A percentile compares a stretch with the other conserved stretches of the same genome.
These are phyloP conservation scores for Aspergillus homomorphus DNA, from an alignment of 495 filamentous ascomycete genomes.

Conservation along the genomic window DNA sequence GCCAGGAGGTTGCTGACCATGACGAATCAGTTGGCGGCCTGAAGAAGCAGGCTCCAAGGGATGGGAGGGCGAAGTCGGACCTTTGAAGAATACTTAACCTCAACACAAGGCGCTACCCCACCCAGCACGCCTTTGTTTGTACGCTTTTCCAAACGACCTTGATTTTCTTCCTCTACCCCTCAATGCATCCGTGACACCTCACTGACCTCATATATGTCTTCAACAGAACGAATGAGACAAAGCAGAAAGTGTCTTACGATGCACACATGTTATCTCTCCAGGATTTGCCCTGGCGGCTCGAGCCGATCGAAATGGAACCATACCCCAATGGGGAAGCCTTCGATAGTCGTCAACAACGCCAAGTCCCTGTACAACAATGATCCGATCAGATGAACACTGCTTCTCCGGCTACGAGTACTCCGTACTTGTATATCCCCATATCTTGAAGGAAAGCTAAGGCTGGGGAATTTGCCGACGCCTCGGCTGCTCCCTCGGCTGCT, in stretches of 20 bases:
- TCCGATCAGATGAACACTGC: not conserved
- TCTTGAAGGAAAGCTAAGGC: not conserved
- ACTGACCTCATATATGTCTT: not conserved
- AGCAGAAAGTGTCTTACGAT: not conserved
- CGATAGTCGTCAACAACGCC: slow-evolving; percentile 2
- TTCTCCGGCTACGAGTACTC: not conserved
- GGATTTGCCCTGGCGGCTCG: slow-evolving; percentile 6
- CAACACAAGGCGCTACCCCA: slow-evolving; percentile 8
- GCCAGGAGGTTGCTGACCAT: not conserved
- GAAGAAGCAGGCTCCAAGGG: no score
- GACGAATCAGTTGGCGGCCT: not conserved
- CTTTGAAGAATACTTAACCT: slow-evolving; percentile 8
- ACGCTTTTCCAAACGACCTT: not conserved
- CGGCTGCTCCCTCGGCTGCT: not conserved
- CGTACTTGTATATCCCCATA: no score
- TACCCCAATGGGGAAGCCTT: slow-evolving; percentile 3
- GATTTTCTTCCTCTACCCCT: not conserved
- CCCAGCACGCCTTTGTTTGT: not conserved
- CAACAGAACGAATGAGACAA: not conserved
- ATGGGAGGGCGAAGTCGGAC: slow-evolving; percentile 17
- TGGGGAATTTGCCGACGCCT: not conserved
- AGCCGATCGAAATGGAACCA: slow-evolving; percentile 14
- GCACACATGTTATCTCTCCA: slow-evolving; percentile 3
- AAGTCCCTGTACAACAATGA: not conserved
- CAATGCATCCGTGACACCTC: not conserved